Percentiles rank a stretch among this genome's conserved stretches.
Evolutionary conservation across 441 rosid genomes (phyloP).

Genomic region (Corymbia calophylla): DNA sequence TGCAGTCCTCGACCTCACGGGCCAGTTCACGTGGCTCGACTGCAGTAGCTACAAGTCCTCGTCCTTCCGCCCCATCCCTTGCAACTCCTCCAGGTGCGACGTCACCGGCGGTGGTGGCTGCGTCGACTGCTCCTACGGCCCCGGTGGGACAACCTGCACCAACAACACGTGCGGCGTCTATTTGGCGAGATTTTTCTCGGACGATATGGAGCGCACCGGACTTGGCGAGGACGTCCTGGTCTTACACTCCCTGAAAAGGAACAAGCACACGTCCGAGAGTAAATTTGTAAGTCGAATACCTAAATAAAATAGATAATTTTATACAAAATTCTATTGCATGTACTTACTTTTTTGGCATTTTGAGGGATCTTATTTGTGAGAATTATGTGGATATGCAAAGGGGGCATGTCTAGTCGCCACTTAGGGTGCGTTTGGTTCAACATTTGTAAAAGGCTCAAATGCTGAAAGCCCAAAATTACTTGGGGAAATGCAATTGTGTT

Average conservation of each 20-base stretch:
- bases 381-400: background rate
- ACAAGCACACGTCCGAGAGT: background rate
- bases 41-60: slow-evolving; percentile 8
- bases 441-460: too few species aligned
- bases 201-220: background rate
- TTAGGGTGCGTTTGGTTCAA: too few species aligned
- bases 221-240: slow-evolving; percentile 4
- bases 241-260: slow-evolving; percentile 11
- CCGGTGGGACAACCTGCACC: slow-evolving; percentile 5
- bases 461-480: too few species aligned
- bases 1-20: slow-evolving; percentile 21
- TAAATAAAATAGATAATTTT: background rate
- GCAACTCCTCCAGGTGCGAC: slow-evolving; percentile 7
- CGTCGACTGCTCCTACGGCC: background rate
- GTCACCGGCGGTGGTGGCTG: background rate
- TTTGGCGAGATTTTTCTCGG: background rate
- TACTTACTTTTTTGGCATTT: background rate
- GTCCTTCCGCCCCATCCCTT: slow-evolving; percentile 2
- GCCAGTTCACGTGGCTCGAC: slow-evolving; percentile 7
- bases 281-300: background rate
- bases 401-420: background rate
- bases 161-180: background rate
- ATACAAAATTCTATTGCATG: background rate
- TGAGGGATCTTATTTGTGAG: background rate
- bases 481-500: too few species aligned